A percentile compares a stretch with the other conserved stretches of the same genome.
phyloP scores from a whole-genome alignment of 257 asterid genomes.

The Handroanthus guayacan region DNA sequence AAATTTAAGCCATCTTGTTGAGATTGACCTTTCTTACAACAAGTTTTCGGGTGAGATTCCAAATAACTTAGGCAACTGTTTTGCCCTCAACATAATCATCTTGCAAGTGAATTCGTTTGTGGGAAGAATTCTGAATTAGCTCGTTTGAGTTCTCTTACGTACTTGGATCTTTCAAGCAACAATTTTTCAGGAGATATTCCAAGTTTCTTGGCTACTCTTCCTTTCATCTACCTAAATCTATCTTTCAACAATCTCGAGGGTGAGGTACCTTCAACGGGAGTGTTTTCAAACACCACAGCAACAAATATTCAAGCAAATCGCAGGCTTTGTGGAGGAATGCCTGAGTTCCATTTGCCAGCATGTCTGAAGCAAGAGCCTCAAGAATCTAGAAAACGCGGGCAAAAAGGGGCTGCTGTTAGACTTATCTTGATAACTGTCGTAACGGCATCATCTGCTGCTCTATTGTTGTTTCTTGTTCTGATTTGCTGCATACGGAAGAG shows the following conservation, averaged over 20 bases:
- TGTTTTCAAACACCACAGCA: constrained; percentile 43
- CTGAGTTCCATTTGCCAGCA: constrained; percentile 42
- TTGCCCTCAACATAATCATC: constrained; percentile 43
- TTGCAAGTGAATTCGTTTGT: constrained; percentile 45
- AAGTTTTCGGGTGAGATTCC: constrained; percentile 53
- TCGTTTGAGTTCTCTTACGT: constrained; percentile 38
- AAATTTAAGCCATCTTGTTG: constrained; percentile 49
- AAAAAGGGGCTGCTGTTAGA: constrained; percentile 6
- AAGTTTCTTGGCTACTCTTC: constrained; percentile 30
- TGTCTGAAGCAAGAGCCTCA: constrained; percentile 40
- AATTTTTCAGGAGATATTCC: constrained; percentile 52
- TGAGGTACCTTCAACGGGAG: constrained; percentile 48
- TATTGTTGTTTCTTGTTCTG: constrained; percentile 38
- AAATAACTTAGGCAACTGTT: constrained; percentile 43
- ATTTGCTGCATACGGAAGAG: constrained; percentile 34
- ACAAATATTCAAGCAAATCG: constrained; percentile 45
- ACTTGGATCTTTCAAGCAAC: constrained; percentile 53
- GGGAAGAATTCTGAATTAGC: constrained; percentile 50
- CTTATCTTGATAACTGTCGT: constrained; percentile 29
- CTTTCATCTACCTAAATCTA: constrained; percentile 44
- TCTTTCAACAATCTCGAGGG: constrained; percentile 60
- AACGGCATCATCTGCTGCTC: constrained; percentile 38
- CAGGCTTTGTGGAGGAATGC: constrained; percentile 56
- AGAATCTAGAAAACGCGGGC: constrained; percentile 31
- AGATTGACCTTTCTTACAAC: constrained; percentile 50